Evolutionary conservation across 2,329 filamentous ascomycete species (phyloP).

Genomic region (Monosporascus sp.): DNA sequence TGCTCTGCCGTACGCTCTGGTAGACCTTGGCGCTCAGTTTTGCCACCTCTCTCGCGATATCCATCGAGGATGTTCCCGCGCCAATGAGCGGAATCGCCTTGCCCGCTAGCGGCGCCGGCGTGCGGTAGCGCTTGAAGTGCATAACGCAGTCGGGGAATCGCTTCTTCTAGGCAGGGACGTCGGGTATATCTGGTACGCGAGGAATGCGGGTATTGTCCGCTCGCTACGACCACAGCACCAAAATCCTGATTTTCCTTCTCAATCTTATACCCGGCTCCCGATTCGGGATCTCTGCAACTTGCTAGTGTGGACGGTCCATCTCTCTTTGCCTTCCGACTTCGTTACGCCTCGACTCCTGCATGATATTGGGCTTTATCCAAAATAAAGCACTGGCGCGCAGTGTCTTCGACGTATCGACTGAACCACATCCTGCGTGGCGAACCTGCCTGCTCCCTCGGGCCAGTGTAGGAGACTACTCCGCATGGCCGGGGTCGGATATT

Average conservation of each 20-base stretch:
- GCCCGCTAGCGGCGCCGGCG: slow-evolving; percentile 48
- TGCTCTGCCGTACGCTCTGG: slow-evolving; percentile 51
- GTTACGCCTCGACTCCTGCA: slow-evolving; percentile 49
- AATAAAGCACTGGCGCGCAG: slow-evolving; percentile 45
- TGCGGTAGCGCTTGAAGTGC: slow-evolving; percentile 70
- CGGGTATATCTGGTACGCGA: slow-evolving; percentile 53
- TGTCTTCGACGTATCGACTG: slow-evolving; percentile 56
- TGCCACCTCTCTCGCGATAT: slow-evolving; percentile 36
- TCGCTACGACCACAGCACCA: slow-evolving; percentile 58
- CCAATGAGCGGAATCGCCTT: slow-evolving; percentile 49
- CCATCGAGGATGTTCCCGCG: slow-evolving; percentile 39
- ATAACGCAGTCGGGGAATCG: slow-evolving; percentile 46
- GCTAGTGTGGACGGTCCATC: slow-evolving; percentile 48
- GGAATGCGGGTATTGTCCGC: slow-evolving; percentile 63
- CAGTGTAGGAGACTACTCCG: slow-evolving; percentile 41
- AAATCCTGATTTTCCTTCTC: slow-evolving; percentile 37
- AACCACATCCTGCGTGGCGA: slow-evolving; percentile 52
- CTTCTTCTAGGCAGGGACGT: slow-evolving; percentile 52
- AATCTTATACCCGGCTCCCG: slow-evolving; percentile 15
- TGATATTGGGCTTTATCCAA: slow-evolving; percentile 46
- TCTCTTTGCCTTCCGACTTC: slow-evolving; percentile 34
- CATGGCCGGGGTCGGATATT: slow-evolving; percentile 62
- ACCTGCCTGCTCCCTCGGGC: slow-evolving; percentile 53
- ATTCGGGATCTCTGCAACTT: slow-evolving; percentile 28
- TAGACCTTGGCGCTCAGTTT: slow-evolving; percentile 33